Evolutionary conservation across 176 grass and related monocot species (phyloP).

Genomic region (Oropetium thomaeum): DNA sequence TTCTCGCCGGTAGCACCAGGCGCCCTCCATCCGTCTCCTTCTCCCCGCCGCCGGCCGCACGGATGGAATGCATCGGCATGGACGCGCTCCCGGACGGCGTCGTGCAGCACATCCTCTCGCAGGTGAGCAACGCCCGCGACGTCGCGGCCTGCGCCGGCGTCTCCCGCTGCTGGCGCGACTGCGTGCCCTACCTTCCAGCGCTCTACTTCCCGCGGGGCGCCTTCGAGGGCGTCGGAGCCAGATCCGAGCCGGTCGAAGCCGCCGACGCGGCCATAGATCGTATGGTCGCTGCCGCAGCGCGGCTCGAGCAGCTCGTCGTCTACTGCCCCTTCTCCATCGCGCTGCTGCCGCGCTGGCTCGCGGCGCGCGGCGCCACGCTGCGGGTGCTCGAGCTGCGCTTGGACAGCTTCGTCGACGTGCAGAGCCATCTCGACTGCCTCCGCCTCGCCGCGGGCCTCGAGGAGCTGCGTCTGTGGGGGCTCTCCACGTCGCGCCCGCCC

Average conservation of each 20-base stretch:
- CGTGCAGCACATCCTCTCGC: conserved; percentile 71
- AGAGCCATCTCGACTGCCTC: conserved; percentile 55
- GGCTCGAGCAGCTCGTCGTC: conserved; percentile 80
- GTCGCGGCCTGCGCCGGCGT: conserved; percentile 74
- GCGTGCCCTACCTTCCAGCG: conserved; percentile 71
- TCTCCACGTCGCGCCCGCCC: conserved; percentile 47
- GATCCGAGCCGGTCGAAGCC: background rate
- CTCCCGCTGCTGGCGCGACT: conserved; percentile 59
- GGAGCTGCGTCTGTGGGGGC: conserved; percentile 73
- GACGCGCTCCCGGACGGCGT: conserved; percentile 80
- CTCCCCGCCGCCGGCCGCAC: background rate
- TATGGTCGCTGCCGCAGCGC: conserved; percentile 54
- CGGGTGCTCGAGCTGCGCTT: conserved; percentile 79
- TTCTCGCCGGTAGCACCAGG: too few species aligned
- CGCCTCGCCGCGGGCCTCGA: conserved; percentile 41
- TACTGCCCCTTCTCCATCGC: conserved; percentile 85
- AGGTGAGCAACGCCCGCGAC: conserved; percentile 72
- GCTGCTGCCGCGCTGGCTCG: conserved; percentile 48
- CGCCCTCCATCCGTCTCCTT: background rate
- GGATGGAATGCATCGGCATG: conserved; percentile 39
- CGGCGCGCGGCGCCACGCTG: conserved; percentile 42
- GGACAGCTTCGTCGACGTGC: conserved; percentile 45
- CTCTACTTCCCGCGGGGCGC: conserved; percentile 89
- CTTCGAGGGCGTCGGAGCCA: conserved; percentile 28
- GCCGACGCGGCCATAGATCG: conserved; percentile 65